Conservation (phyloP, 192 early-diverging fungal genomes). For the Backusella luteola region DNA sequence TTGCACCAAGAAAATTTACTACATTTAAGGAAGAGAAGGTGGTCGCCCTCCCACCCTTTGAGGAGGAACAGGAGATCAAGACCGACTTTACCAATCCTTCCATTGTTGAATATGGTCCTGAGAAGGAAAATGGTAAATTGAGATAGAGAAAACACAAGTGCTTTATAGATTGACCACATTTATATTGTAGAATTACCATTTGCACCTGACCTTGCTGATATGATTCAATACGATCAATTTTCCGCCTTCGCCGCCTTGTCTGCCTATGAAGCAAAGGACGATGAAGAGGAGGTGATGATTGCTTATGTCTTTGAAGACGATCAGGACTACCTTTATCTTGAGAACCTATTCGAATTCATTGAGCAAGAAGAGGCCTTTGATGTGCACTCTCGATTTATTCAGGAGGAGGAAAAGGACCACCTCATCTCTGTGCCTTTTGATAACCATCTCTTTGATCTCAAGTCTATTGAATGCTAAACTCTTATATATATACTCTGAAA, state of each 20-base stretch:
- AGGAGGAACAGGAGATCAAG: background rate
- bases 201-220: background rate
- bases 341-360: background rate
- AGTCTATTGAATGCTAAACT: background rate
- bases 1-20: background rate
- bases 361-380: background rate
- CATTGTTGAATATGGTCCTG: conserved; percentile 6
- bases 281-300: background rate
- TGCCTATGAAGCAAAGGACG: background rate
- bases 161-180: background rate
- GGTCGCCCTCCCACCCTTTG: background rate
- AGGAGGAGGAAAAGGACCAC: background rate
- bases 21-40: background rate
- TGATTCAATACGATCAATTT: background rate
- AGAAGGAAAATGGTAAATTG: conserved; percentile 4
- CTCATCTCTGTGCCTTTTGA: background rate
- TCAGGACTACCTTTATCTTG: background rate
- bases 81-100: background rate
- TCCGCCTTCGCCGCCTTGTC: background rate
- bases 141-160: no score
- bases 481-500: background rate
- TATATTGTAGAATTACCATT: background rate
- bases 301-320: background rate
- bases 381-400: background rate
- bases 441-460: background rate